These are phyloP conservation scores for Blastobotrys niveus DNA, from an alignment of 1,139 yeast genomes.

Conservation along the genomic window DNA sequence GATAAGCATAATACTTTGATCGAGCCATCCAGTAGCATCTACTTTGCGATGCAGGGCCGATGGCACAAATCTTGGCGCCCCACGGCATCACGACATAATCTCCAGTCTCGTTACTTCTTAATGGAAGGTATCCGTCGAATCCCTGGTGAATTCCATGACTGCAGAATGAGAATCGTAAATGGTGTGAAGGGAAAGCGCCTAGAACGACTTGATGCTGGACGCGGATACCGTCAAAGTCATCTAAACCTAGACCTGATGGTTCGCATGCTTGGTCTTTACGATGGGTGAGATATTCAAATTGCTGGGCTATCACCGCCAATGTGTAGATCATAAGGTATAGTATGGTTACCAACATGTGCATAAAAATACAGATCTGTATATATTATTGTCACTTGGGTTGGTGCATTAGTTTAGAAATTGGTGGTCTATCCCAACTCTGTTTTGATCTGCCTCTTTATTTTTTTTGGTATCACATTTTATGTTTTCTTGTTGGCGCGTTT, in stretches of 20 bases:
- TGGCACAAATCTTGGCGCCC: constrained; percentile 25
- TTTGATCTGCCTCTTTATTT: no score
- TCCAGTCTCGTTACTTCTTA: constrained; percentile 11
- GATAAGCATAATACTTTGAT: constrained; percentile 9
- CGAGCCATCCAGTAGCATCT: constrained; percentile 12
- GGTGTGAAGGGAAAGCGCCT: constrained; percentile 18
- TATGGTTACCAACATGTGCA: no score
- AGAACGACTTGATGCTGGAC: constrained; percentile 26
- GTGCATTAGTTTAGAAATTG: no score
- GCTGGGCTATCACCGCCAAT: neutral
- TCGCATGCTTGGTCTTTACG: constrained; percentile 18
- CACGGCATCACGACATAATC: constrained; percentile 21
- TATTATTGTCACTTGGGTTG: no score
- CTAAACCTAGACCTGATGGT: constrained; percentile 20
- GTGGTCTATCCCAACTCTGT: no score
- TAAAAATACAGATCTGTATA: no score
- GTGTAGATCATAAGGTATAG: no score
- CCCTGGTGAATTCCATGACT: constrained; percentile 10
- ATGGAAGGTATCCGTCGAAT: constrained; percentile 25
- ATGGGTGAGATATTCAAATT: constrained; percentile 5
- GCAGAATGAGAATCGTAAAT: constrained; percentile 23
- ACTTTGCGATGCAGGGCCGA: constrained; percentile 3
- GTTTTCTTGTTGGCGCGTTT: no score
- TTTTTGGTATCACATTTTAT: no score
- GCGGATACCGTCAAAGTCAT: constrained; percentile 26